phyloP scores from a whole-genome alignment of 352 stramenopile genomes.

The Phytophthora macrochlamydospora region DNA sequence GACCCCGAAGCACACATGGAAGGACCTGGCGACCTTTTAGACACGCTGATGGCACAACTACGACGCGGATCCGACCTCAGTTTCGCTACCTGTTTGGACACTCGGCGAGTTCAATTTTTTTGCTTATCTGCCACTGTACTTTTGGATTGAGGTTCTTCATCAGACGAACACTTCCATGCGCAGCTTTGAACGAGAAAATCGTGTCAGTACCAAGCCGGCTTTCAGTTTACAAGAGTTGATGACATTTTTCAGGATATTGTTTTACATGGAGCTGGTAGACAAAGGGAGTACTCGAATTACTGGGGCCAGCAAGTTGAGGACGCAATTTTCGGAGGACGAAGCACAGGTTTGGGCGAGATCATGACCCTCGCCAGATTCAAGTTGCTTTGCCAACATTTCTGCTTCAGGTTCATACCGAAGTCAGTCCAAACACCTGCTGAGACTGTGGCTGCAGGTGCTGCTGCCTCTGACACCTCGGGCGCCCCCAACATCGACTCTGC shows the following conservation, averaged over 20 bases:
- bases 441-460: no score
- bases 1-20: not conserved
- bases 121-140: conserved; percentile 10
- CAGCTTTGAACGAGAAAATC: not conserved
- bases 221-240: conserved; percentile 31
- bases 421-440: no score
- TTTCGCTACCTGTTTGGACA: conserved; percentile 10
- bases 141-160: conserved; percentile 10
- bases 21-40: not conserved
- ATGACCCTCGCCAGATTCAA: conserved; percentile 17
- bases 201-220: not conserved
- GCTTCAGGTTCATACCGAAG: conserved; percentile 1
- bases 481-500: no score
- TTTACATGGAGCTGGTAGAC: conserved; percentile 23
- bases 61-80: conserved; percentile 2
- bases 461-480: no score
- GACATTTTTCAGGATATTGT: conserved; percentile 37
- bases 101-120: conserved; percentile 16
- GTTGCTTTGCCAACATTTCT: conserved; percentile 5
- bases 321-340: conserved; percentile 4
- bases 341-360: conserved; percentile 4
- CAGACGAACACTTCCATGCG: not conserved
- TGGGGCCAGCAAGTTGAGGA: conserved; percentile 19
- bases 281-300: conserved; percentile 37
- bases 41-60: conserved; percentile 5